These are phyloP conservation scores for Fusarium nygamai DNA, from an alignment of 2,329 filamentous ascomycete genomes.

Conservation along the genomic window DNA sequence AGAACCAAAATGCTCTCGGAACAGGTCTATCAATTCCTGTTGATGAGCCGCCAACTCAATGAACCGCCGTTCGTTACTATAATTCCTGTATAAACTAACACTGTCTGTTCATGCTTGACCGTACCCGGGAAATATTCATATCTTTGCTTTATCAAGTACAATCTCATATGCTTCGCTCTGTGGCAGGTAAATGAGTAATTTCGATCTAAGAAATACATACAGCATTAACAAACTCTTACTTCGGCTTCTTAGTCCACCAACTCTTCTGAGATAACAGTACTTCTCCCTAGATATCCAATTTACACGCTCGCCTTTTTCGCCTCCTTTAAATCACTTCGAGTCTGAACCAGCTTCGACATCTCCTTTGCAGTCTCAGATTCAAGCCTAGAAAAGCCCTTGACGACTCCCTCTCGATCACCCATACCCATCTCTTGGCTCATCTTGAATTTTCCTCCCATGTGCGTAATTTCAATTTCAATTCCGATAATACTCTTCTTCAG, in stretches of 20 bases:
- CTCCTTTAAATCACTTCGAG: conserved; percentile 44
- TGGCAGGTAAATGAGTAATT: background rate
- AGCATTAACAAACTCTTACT: background rate
- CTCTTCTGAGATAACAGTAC: background rate
- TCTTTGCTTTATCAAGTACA: too few species aligned
- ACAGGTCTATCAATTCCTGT: background rate
- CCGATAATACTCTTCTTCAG: conserved; percentile 69
- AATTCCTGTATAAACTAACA: background rate
- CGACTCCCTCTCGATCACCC: conserved; percentile 65
- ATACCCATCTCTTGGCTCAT: conserved; percentile 70
- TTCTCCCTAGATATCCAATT: rapidly evolving
- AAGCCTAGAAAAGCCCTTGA: conserved; percentile 62
- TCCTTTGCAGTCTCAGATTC: conserved; percentile 44
- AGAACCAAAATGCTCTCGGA: background rate
- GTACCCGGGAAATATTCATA: too few species aligned
- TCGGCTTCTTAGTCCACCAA: background rate
- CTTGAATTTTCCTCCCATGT: conserved; percentile 71
- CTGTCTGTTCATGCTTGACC: background rate
- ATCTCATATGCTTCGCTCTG: background rate
- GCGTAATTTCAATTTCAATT: conserved; percentile 65
- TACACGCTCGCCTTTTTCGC: conserved; percentile 17
- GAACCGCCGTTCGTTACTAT: too few species aligned
- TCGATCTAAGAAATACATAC: background rate
- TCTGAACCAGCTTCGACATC: conserved; percentile 48
- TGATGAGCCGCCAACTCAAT: background rate